Base-by-base conservation (phyloP, 73 alveolate genomes). In the Paramecium pentaurelia region DNA sequence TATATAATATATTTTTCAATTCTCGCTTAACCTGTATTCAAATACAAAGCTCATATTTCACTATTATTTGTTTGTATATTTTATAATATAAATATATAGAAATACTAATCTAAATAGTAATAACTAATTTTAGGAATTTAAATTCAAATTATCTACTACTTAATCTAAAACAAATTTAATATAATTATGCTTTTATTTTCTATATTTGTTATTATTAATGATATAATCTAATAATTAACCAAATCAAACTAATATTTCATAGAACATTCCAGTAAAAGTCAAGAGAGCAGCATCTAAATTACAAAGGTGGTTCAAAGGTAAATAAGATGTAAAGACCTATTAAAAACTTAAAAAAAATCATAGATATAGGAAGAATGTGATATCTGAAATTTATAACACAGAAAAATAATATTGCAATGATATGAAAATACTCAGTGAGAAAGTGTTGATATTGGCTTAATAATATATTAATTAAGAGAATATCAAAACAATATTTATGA, bases 361-460 rank as follows among this genome's bases (percentile, higher is more conserved):
- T 22, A 54, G 70, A 75, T 75, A 75, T 75, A 75, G 88, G 18
- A 37, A 75, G 36, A 75, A 75, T 75, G 88, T 75, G 34, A 75
- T 75, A 37, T 4, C 20, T 16, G 88, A 75, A 75, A 34, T 75
- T 32, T 22, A 32, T 32, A 40, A 75, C 8, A 75, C 88, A 16
- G 70, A 54, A 54, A 54, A 54, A 54, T 34, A 54, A n/a, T 54
- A 54, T 54, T 16, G 20, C 9, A 54, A 54, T 54, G 70, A 54
- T 18, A 18, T n/a, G 14, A 54, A 54, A 18, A 54, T 54, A 54
- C 20, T 54, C 14, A 54, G 32, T 54, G 70, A 54, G 11, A 54
- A 54, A 16, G 49, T 32, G 11, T 37, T 32, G 37, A 22, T 14
- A 0, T 2, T 75, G 5, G 58, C 70, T 22, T 37, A 75, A 22